Evolutionary conservation across 2,329 filamentous ascomycete genomes (phyloP), one percentile per base, ranked within the genome.

Genomic region (Penicillium hesseltinei): DNA sequence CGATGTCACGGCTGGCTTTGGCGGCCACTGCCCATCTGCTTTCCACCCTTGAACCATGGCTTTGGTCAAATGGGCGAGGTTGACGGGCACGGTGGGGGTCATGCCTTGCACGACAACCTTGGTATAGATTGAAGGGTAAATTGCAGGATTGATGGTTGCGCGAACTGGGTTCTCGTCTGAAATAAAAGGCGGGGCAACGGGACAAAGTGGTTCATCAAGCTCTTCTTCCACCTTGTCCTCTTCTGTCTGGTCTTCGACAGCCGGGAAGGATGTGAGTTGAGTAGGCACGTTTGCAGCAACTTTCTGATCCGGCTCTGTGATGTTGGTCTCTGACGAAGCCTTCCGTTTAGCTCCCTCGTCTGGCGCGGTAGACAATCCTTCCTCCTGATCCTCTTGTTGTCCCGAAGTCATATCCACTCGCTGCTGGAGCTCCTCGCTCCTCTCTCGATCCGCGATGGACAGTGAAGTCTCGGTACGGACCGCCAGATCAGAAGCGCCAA

Each of bases 21-120:
- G 91, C 5, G 93, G 92, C 93, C 93, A 97, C 73, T 96, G 91
- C 17, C 92, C 92, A 67, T 94, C 91, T 40, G 90, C 83, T 74
- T 95, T 96, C 93, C 93, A 97, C 43, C 93, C 93, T 29, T 88
- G 82, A 0, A 97, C 92, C 63, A 93, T 89, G 13, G 90, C 86
- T 10, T 86, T 83, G 23, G 90, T 85, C 78, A 97, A 87, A 66
- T 96, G 91, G 31, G 82, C 78, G 0, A 97, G 83, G 66, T 96
- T 97, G 69, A 97, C 89, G 4, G 93, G 93, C 17, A 95, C 90
- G 1, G 89, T 88, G 0, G 93, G 93, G 3, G 91, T 90, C 62
- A 94, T 83, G 38, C 82, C 84, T 68, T 93, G 88, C 0, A 92
- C 73, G 42, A 97, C 87, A 50, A 96, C 88, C 75, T 96, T 96